Evolutionary conservation across 1,284 basidiomycete species (phyloP).

Genomic region (Cutaneotrichosporon sp.): DNA sequence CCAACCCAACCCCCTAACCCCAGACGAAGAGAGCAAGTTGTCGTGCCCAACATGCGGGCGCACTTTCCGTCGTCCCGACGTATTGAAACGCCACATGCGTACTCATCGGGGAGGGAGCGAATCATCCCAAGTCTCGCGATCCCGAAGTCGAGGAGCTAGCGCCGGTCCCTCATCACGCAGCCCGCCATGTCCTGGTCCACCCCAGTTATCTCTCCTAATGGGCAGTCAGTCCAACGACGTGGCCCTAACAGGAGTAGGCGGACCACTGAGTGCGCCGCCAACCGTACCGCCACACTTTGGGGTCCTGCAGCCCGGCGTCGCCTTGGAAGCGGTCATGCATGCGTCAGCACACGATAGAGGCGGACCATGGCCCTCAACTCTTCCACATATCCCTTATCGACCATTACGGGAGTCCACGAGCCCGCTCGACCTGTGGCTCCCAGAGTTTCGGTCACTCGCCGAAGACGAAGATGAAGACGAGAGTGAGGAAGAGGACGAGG

Average conservation of each 20-base stretch:
- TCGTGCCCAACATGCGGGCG: conserved; percentile 5
- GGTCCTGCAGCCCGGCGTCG: not conserved
- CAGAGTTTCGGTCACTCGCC: not conserved
- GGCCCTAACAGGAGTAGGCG: not conserved
- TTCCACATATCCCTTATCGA: not conserved
- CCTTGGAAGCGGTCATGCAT: conserved; percentile 1
- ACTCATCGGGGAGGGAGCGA: not conserved
- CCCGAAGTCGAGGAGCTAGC: not conserved
- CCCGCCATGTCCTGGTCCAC: not conserved
- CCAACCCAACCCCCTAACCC: not conserved
- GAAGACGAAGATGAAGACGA: not conserved
- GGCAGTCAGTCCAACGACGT: not conserved
- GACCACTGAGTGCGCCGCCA: not conserved
- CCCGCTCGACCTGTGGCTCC: not conserved
- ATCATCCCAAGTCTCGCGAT: no score
- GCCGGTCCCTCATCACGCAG: not conserved
- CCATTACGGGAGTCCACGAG: not conserved
- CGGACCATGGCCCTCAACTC: not conserved
- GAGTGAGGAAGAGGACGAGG: not conserved
- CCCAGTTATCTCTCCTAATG: not conserved
- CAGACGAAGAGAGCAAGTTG: conserved; percentile 8
- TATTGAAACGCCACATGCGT: conserved; percentile 6
- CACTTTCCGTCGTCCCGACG: conserved; percentile 8
- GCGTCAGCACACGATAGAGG: not conserved
- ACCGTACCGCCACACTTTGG: not conserved